These are phyloP conservation scores for Boletus bicolor DNA, from an alignment of 768 basidiomycete species.

Conservation along the genomic window DNA sequence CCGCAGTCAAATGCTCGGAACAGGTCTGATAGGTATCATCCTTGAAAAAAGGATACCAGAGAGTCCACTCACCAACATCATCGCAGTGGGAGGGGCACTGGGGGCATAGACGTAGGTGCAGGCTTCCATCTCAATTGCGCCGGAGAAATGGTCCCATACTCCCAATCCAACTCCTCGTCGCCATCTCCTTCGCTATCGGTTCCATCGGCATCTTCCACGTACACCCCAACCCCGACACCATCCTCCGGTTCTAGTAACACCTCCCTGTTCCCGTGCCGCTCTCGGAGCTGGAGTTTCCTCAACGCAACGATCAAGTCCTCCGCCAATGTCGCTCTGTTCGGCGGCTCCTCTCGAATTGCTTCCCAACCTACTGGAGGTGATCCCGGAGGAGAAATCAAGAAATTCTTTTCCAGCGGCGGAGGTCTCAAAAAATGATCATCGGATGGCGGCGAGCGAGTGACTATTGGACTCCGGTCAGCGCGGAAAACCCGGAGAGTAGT, in stretches of 20 bases:
- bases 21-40: slow-evolving; percentile 81
- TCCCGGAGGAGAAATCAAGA: slow-evolving; percentile 96
- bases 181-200: slow-evolving; percentile 28
- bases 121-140: slow-evolving; percentile 50
- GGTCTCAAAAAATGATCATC: slow-evolving; percentile 52
- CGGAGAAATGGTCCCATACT: slow-evolving; percentile 50
- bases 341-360: slow-evolving; percentile 84
- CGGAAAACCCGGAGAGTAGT: slow-evolving; percentile 66
- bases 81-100: slow-evolving; percentile 32
- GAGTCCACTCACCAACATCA: slow-evolving; percentile 26
- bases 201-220: slow-evolving; percentile 69
- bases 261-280: slow-evolving; percentile 42
- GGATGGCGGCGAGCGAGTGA: slow-evolving; percentile 33
- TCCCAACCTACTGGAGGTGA: slow-evolving; percentile 99
- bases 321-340: slow-evolving; percentile 79
- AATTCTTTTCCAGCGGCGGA: slow-evolving; percentile 85
- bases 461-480: slow-evolving; percentile 66
- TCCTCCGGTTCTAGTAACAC: slow-evolving; percentile 67
- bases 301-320: slow-evolving; percentile 84
- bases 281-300: slow-evolving; percentile 58
- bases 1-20: slow-evolving; percentile 63
- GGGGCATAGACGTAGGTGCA: slow-evolving; percentile 56
- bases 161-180: slow-evolving; percentile 49
- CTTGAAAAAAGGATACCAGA: slow-evolving; percentile 17
- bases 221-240: slow-evolving; percentile 71